These are phyloP conservation scores for Microthlaspi erraticum DNA, from an alignment of 345 rosid genomes.

Conservation along the genomic window DNA sequence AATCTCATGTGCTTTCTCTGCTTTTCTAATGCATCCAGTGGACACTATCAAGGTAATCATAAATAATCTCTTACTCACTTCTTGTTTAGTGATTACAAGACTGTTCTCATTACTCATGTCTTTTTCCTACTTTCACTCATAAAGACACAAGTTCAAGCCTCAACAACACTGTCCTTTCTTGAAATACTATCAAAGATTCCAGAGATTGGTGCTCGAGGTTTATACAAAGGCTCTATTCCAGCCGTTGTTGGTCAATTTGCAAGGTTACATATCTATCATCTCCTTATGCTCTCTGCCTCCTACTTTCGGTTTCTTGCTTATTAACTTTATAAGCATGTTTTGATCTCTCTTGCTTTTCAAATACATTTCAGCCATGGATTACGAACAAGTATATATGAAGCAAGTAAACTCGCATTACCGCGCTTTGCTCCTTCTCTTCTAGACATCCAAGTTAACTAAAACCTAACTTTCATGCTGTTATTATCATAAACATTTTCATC, in stretches of 20 bases:
- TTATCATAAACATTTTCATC: neutral
- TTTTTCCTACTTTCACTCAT: neutral
- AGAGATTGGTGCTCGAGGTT: conserved; percentile 74
- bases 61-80: neutral
- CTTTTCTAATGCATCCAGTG: conserved; percentile 82
- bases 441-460: conserved; percentile 74
- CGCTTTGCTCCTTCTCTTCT: conserved; percentile 79
- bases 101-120: neutral
- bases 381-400: conserved; percentile 93
- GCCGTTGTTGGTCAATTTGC: conserved; percentile 95
- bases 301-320: neutral
- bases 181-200: conserved; percentile 85
- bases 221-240: conserved; percentile 92
- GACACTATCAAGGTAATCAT: conserved; percentile 77
- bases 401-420: conserved; percentile 69
- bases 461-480: conserved; percentile 15
- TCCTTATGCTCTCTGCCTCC: neutral
- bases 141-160: conserved; percentile 97
- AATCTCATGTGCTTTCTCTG: conserved; percentile 85
- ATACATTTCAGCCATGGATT: conserved; percentile 70
- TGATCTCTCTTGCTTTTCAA: neutral
- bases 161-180: conserved; percentile 68
- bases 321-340: neutral
- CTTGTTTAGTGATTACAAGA: conserved; percentile 9
- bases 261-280: conserved; percentile 53